These are phyloP conservation scores for Fusarium fracticaudum DNA, from an alignment of 2,329 filamentous ascomycete genomes.

Conservation along the genomic window DNA sequence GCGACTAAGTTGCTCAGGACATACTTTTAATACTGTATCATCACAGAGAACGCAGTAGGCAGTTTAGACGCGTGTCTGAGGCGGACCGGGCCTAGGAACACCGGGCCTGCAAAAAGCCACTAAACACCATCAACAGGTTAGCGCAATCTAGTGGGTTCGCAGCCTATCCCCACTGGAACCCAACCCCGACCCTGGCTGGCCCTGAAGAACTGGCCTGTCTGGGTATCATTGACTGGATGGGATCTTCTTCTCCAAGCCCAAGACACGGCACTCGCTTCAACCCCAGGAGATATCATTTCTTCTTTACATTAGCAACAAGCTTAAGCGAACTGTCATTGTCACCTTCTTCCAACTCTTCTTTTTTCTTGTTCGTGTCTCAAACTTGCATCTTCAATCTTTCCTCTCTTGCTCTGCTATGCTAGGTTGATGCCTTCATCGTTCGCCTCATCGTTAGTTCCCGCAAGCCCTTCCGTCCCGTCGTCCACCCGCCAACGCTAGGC, in stretches of 20 bases:
- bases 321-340: constrained; percentile 11
- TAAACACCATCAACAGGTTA: constrained; percentile 17
- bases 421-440: background rate
- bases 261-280: constrained; percentile 25
- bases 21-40: background rate
- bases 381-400: background rate
- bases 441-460: constrained; percentile 32
- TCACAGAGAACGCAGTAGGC: background rate
- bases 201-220: background rate
- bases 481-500: constrained; percentile 44
- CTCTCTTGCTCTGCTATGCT: background rate
- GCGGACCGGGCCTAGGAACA: background rate
- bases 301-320: constrained; percentile 27
- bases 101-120: background rate
- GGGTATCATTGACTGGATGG: constrained; percentile 3
- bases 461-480: constrained; percentile 34
- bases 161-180: constrained; percentile 20
- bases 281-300: constrained; percentile 35
- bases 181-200: background rate
- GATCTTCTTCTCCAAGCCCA: constrained; percentile 33
- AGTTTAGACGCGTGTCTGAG: background rate
- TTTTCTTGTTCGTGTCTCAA: background rate
- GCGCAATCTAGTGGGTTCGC: constrained; percentile 23
- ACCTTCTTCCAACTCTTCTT: background rate
- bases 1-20: too few relatives aligned